These are phyloP conservation scores for Ichthyophthirius multifiliis DNA, from an alignment of 169 alveolate species.

Conservation along the genomic window DNA sequence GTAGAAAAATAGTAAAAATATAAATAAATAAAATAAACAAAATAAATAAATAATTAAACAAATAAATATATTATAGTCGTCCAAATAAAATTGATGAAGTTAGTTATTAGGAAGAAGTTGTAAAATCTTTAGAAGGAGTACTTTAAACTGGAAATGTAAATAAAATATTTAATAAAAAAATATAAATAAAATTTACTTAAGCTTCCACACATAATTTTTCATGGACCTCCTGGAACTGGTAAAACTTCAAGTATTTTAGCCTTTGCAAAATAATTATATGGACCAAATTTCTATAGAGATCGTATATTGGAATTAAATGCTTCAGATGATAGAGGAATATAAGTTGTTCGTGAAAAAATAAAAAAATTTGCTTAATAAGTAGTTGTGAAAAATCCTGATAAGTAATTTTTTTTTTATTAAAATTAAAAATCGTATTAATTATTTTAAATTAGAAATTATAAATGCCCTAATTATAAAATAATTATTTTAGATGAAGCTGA, in stretches of 20 bases:
- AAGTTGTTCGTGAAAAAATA: slow-evolving; percentile 96
- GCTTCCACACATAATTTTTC: slow-evolving; percentile 93
- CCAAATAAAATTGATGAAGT: slow-evolving; percentile 71
- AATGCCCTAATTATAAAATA: slow-evolving; percentile 84
- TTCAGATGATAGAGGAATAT: slow-evolving; percentile 99
- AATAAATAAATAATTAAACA: neutral
- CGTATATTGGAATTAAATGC: slow-evolving; percentile 98
- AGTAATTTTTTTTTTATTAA: neutral
- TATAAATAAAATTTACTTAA: neutral
- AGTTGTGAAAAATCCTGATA: slow-evolving; percentile 79
- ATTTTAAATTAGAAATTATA: neutral
- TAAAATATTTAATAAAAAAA: neutral
- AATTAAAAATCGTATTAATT: neutral
- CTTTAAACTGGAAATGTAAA: slow-evolving; percentile 35
- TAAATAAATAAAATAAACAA: neutral
- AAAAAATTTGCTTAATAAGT: slow-evolving; percentile 95
- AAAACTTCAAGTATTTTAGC: slow-evolving; percentile 97
- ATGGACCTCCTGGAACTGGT: slow-evolving; percentile 99
- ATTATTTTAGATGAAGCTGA: slow-evolving; percentile 99
- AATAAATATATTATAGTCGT: slow-evolving; percentile 43
- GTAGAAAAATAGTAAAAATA: slow-evolving; percentile 76
- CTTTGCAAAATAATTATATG: slow-evolving; percentile 93
- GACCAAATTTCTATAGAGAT: slow-evolving; percentile 88
- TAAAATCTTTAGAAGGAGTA: slow-evolving; percentile 48
- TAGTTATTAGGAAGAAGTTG: slow-evolving; percentile 68